Evolutionary conservation across 1,284 basidiomycete genomes (phyloP).

Genomic region (Tilletia horrida): DNA sequence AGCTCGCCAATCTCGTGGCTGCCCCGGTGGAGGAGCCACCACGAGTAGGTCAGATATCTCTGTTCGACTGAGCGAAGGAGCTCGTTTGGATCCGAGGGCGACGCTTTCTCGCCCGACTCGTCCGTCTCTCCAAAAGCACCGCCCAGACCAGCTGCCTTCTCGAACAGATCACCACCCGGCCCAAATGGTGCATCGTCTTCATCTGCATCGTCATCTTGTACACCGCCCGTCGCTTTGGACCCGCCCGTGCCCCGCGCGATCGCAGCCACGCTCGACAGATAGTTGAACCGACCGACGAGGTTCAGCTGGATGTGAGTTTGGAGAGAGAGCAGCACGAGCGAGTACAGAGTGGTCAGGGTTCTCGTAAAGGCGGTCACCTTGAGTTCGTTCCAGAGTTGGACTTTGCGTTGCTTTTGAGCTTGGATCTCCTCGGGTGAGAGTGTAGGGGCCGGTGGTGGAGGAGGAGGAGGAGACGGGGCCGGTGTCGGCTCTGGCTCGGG

Average conservation of each 20-base stretch:
- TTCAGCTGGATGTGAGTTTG: conserved; percentile 79
- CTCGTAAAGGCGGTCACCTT: conserved; percentile 67
- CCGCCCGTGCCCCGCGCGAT: conserved; percentile 26
- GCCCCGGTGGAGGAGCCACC: conserved; percentile 85
- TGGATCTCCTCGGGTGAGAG: conserved; percentile 8
- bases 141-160: neutral
- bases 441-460: no score
- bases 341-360: conserved; percentile 78
- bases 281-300: conserved; percentile 75
- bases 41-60: conserved; percentile 73
- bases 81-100: conserved; percentile 3
- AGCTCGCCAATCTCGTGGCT: conserved; percentile 76
- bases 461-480: neutral
- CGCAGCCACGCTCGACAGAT: conserved; percentile 69
- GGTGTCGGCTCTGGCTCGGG: neutral
- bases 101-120: neutral
- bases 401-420: conserved; percentile 30
- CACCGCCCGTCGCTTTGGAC: neutral
- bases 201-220: neutral
- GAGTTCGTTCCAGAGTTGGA: conserved; percentile 53
- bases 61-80: conserved; percentile 15
- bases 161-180: neutral
- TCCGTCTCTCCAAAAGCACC: neutral
- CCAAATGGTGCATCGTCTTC: conserved; percentile 2
- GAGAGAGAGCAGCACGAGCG: conserved; percentile 72